A percentile compares a stretch with the other conserved stretches of the same genome.
phyloP scores from a whole-genome alignment of 441 rosid species.

The Euphorbia schlechtendalii region DNA sequence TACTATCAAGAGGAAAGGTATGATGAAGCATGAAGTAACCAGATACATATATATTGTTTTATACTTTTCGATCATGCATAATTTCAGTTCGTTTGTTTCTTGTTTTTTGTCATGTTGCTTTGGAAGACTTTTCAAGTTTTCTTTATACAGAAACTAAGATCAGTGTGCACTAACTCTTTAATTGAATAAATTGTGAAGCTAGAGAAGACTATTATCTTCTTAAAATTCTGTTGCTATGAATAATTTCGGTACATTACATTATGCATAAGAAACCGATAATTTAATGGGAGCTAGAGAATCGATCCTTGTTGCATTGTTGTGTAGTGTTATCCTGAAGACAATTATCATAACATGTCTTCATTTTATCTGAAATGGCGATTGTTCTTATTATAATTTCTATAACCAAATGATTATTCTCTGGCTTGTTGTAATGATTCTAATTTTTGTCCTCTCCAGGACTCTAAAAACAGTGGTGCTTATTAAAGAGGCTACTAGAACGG shows the following conservation, averaged over 20 bases:
- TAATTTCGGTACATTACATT: background rate
- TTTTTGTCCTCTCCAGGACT: constrained; percentile 1
- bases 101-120: background rate
- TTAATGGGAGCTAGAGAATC: background rate
- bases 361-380: background rate
- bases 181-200: background rate
- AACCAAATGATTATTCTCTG: background rate
- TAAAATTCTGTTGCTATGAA: background rate
- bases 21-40: background rate
- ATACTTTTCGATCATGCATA: background rate
- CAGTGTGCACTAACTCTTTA: background rate
- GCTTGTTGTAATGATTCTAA: background rate
- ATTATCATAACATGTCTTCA: background rate
- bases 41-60: too few relatives aligned
- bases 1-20: constrained; percentile 6
- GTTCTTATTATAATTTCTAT: background rate
- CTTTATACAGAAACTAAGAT: background rate
- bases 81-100: background rate
- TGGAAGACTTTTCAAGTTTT: background rate
- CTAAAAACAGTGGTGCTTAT: constrained; percentile 19
- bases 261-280: background rate
- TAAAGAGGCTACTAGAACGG: constrained; percentile 41
- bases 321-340: background rate
- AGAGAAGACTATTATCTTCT: background rate
- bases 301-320: background rate